Evolutionary conservation across 495 filamentous ascomycete genomes (phyloP).

Genomic region (Haplographium delicatum): DNA sequence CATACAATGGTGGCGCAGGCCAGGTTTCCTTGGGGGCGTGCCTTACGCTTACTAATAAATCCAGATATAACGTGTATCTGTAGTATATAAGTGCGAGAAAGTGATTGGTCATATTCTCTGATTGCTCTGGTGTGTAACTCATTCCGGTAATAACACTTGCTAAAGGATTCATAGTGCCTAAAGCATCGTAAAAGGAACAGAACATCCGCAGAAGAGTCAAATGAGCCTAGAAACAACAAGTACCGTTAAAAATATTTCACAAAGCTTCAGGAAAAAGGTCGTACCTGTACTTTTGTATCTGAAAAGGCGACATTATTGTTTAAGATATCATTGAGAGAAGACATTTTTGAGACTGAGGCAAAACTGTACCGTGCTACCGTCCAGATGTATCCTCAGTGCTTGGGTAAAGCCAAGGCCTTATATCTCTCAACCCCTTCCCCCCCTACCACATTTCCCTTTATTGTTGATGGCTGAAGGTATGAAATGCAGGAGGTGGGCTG

Average conservation of each 20-base stretch:
- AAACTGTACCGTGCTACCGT: too few species aligned
- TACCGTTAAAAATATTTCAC: neutral
- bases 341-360: neutral
- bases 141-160: neutral
- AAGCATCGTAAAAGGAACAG: neutral
- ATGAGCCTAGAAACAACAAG: neutral
- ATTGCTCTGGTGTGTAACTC: neutral
- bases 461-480: too few species aligned
- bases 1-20: neutral
- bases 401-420: too few species aligned
- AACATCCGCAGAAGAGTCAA: constrained; percentile 3
- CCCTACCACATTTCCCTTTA: too few species aligned
- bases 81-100: neutral
- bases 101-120: neutral
- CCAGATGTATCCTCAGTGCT: too few species aligned
- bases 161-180: neutral
- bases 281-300: neutral
- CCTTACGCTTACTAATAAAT: neutral
- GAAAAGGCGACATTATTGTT: neutral
- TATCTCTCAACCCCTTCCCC: too few species aligned
- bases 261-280: too few species aligned
- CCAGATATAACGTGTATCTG: constrained; percentile 6
- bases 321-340: neutral
- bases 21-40: neutral
- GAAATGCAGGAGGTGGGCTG: too few species aligned